These are phyloP conservation scores for Aspergillus cristatus DNA, from an alignment of 495 filamentous ascomycete genomes.

Conservation along the genomic window DNA sequence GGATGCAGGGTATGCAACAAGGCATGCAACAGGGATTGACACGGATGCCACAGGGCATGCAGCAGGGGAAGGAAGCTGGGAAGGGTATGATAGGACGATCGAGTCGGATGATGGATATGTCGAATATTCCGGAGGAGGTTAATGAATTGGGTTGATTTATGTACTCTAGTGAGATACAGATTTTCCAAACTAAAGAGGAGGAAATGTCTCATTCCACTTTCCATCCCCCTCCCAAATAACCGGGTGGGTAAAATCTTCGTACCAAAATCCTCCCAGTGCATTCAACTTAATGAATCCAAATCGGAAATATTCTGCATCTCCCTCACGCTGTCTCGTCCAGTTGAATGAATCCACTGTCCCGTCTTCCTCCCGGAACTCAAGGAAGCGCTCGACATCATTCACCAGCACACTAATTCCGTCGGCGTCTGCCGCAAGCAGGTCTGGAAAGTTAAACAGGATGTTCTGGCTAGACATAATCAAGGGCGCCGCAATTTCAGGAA, in stretches of 20 bases:
- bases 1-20: too few species aligned
- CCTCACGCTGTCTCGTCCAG: conserved; percentile 33
- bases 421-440: conserved; percentile 21
- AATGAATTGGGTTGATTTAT: too few species aligned
- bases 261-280: conserved; percentile 42
- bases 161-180: too few species aligned
- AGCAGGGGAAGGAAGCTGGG: too few species aligned
- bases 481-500: conserved; percentile 33
- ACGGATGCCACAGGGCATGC: too few species aligned
- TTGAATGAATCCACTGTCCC: conserved; percentile 32
- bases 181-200: too few species aligned
- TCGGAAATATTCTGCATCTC: conserved; percentile 63
- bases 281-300: conserved; percentile 60
- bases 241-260: conserved; percentile 70
- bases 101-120: too few species aligned
- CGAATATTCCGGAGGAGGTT: too few species aligned
- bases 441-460: conserved; percentile 40
- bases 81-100: too few species aligned
- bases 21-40: too few species aligned
- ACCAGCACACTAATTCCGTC: conserved; percentile 49
- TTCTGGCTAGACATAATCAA: conserved; percentile 22
- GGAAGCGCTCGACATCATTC: conserved; percentile 50
- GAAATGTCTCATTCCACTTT: conserved; percentile 7
- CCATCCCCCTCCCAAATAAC: conserved; percentile 58
- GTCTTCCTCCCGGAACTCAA: conserved; percentile 31